phyloP scores from a whole-genome alignment of 805 yeast genomes.

The Torulaspora gathmanii region DNA sequence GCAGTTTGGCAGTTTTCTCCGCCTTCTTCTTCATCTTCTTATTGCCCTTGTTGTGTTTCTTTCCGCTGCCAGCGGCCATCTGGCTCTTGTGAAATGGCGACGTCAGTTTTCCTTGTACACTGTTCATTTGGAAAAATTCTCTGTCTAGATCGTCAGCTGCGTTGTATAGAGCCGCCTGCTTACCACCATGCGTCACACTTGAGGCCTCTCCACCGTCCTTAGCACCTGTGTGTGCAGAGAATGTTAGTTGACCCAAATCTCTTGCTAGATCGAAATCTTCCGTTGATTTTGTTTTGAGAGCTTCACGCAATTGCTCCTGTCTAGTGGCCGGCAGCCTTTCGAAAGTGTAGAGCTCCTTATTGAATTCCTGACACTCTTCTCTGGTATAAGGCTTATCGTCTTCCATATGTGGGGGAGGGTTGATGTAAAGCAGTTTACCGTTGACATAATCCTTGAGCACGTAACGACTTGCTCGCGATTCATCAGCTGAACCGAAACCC shows the following conservation, averaged over 20 bases:
- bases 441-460: constrained; percentile 90
- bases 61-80: constrained; percentile 34
- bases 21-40: constrained; percentile 55
- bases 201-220: constrained; percentile 43
- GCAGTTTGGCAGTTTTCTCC: constrained; percentile 18
- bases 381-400: constrained; percentile 49
- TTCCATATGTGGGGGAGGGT: constrained; percentile 77
- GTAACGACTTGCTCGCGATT: constrained; percentile 88
- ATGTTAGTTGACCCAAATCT: constrained; percentile 68
- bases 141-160: constrained; percentile 80
- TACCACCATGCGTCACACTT: constrained; percentile 70
- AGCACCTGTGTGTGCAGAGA: constrained; percentile 68
- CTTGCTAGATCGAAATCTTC: constrained; percentile 59
- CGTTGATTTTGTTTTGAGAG: constrained; percentile 55
- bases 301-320: constrained; percentile 61
- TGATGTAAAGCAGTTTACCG: constrained; percentile 79
- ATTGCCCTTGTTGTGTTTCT: constrained; percentile 73
- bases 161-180: constrained; percentile 70
- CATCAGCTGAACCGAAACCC: constrained; percentile 95
- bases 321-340: constrained; percentile 65
- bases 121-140: constrained; percentile 73
- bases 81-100: constrained; percentile 67
- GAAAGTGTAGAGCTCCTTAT: constrained; percentile 66
- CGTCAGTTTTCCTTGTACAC: constrained; percentile 56
- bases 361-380: constrained; percentile 61